These are phyloP conservation scores for Arxiozyma heterogenica DNA, from an alignment of 1,139 yeast genomes.

Conservation along the genomic window DNA sequence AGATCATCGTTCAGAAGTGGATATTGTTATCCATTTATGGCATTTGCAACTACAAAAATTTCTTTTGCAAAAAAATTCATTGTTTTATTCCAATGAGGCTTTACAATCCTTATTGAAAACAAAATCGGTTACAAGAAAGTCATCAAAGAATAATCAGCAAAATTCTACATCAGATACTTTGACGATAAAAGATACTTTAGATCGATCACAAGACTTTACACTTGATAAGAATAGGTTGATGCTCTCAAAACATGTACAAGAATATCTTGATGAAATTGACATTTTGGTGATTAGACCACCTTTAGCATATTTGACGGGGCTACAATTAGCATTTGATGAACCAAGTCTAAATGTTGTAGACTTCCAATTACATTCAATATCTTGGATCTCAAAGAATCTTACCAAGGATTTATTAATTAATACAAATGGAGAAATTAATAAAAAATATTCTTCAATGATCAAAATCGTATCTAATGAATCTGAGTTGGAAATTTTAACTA, in stretches of 20 bases:
- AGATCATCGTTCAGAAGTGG: conserved; percentile 14
- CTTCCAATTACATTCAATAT: conserved; percentile 17
- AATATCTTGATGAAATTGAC: conserved; percentile 19
- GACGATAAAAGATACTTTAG: neutral
- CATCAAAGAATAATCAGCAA: conserved; percentile 3
- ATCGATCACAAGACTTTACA: neutral
- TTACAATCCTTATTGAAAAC: conserved; percentile 17
- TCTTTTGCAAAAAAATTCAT: conserved; percentile 20
- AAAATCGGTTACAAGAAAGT: conserved; percentile 12
- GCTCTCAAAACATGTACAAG: conserved; percentile 1
- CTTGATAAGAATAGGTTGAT: neutral
- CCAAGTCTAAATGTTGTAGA: conserved; percentile 27
- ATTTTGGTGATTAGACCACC: conserved; percentile 21
- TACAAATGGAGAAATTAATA: neutral
- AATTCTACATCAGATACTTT: neutral
- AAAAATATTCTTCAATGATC: conserved; percentile 6
- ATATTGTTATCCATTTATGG: conserved; percentile 22
- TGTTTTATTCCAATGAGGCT: conserved; percentile 21
- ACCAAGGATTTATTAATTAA: neutral
- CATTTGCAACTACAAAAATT: conserved; percentile 19
- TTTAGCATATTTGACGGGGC: conserved; percentile 16
- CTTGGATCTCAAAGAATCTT: neutral
- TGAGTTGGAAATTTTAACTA: conserved; percentile 10
- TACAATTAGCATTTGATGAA: conserved; percentile 30
- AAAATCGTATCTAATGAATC: conserved; percentile 13